Percentiles rank a stretch among this genome's conserved stretches.
Conservation (phyloP, 2,329 filamentous ascomycete species). For the Cordyceps sp. region DNA sequence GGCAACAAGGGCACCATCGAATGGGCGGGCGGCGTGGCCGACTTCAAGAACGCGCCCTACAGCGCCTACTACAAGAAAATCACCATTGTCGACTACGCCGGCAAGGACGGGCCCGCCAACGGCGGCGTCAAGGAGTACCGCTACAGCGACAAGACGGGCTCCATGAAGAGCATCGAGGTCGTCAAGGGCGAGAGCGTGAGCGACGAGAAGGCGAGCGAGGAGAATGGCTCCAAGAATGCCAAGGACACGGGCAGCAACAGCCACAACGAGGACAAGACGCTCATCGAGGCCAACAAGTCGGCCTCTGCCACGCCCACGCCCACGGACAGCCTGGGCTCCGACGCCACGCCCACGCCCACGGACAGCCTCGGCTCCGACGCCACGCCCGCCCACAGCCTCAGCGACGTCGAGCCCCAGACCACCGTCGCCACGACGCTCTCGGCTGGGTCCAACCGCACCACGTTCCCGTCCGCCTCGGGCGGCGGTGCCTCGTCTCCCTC, state of each 20-base stretch:
- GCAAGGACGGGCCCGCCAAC: conserved; percentile 22
- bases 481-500: no score
- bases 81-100: conserved; percentile 35
- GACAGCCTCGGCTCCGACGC: no score
- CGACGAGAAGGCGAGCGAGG: background rate
- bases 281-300: background rate
- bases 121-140: conserved; percentile 31
- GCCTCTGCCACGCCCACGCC: no score
- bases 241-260: background rate
- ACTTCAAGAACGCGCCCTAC: conserved; percentile 36
- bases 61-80: conserved; percentile 39
- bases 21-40: conserved; percentile 46
- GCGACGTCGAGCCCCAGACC: no score
- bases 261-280: background rate
- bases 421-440: no score
- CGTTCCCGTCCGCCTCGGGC: no score
- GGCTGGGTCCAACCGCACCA: no score
- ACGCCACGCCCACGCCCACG: no score
- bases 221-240: background rate
- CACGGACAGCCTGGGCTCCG: no score
- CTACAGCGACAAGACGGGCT: conserved; percentile 32
- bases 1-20: conserved; percentile 55
- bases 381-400: no score
- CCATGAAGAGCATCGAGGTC: conserved; percentile 33
- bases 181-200: conserved; percentile 17